Evolutionary conservation across 129 eudicot species (phyloP).

Genomic region (Scalesia atractyloides): DNA sequence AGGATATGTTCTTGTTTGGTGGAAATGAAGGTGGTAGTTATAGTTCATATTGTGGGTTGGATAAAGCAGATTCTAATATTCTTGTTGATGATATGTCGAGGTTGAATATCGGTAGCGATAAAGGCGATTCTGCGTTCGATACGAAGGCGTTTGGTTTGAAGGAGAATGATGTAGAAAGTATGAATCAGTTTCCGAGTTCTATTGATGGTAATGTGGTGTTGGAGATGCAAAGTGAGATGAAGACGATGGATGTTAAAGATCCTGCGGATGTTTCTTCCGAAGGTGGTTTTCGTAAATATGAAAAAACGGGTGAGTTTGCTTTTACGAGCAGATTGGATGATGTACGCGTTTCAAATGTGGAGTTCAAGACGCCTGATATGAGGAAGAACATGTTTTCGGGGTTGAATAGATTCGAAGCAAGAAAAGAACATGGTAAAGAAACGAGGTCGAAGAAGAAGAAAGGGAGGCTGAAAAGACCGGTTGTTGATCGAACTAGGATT

Average conservation of each 20-base stretch:
- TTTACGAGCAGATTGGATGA: conserved; percentile 49
- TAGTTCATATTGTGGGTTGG: conserved; percentile 3
- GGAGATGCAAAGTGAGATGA: conserved; percentile 54
- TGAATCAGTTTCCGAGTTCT: conserved; percentile 3
- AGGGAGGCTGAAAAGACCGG: conserved; percentile 47
- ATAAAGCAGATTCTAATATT: conserved; percentile 11
- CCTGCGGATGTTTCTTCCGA: conserved; percentile 1
- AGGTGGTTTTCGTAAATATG: conserved; percentile 21
- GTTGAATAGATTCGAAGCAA: conserved; percentile 45
- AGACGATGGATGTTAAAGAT: conserved; percentile 52
- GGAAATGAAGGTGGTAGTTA: conserved; percentile 12
- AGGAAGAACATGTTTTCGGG: conserved; percentile 47
- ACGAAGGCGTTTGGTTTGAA: not conserved
- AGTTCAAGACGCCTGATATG: conserved; percentile 56
- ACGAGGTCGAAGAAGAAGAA: conserved; percentile 60
- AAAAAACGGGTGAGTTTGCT: conserved; percentile 41
- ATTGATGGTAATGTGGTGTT: conserved; percentile 24
- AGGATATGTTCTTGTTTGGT: conserved; percentile 38
- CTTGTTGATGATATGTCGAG: conserved; percentile 50
- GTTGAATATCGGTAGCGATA: conserved; percentile 41
- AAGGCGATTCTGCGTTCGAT: conserved; percentile 13
- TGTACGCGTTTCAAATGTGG: conserved; percentile 40
- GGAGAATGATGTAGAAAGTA: not conserved
- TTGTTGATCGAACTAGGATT: conserved; percentile 32
- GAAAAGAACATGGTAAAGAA: conserved; percentile 51